These are phyloP conservation scores for Blattamonas nauphoetae DNA, from an alignment of 78 protist genomes.

Conservation along the genomic window DNA sequence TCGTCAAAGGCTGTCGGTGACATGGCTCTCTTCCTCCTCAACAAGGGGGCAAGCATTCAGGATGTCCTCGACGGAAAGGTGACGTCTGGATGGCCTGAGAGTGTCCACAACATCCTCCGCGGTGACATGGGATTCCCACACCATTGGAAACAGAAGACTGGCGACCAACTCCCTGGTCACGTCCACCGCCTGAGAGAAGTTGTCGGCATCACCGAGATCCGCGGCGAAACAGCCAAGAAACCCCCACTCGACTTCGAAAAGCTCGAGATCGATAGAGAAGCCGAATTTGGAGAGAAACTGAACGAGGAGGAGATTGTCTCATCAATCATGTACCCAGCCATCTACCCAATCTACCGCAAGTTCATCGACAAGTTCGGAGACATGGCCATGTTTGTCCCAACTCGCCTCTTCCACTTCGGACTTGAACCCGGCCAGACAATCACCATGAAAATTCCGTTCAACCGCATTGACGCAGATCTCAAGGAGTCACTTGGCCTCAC, in stretches of 20 bases:
- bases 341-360: not conserved
- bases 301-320: not conserved
- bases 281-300: not conserved
- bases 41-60: not conserved
- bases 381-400: not conserved
- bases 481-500: not conserved
- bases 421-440: not conserved
- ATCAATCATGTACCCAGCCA: not conserved
- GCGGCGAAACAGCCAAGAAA: too few species aligned
- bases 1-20: conserved; percentile 40
- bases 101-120: not conserved
- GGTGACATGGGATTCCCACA: conserved; percentile 8
- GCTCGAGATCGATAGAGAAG: not conserved
- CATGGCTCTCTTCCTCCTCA: conserved; percentile 9
- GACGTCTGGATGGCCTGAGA: not conserved
- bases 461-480: not conserved
- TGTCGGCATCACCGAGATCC: not conserved
- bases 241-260: not conserved
- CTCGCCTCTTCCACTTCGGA: not conserved
- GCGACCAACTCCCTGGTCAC: not conserved
- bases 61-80: not conserved
- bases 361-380: not conserved
- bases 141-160: not conserved
- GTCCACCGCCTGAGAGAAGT: not conserved
- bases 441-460: not conserved